Evolutionary conservation across 2,329 filamentous ascomycete species (phyloP), one percentile per base, ranked within the genome.

Genomic region (Huntiella decipiens): DNA sequence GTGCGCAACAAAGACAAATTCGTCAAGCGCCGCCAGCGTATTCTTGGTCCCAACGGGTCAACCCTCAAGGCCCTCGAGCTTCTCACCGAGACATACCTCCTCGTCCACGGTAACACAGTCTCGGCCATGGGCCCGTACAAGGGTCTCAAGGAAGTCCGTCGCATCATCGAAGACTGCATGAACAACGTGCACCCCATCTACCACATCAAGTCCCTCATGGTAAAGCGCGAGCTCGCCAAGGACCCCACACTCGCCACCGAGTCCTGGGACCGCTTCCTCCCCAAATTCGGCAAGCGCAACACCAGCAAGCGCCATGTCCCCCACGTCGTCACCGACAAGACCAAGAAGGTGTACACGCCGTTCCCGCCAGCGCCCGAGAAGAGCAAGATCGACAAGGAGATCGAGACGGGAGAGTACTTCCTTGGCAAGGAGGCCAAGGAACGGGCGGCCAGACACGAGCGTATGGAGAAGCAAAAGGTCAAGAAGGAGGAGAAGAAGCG

Each of bases 361-460:
- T 98, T 98, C 77, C 91, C 91, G 42, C 91, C 91, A 5, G 75
- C 86, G 38, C 86, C 87, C 53, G 88, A 98, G 71, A 94, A 94
- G 82, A 95, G 87, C 75, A 98, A 96, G 75, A 74, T 98, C 55
- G 91, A 98, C 63, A 65, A 86, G 63, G 88, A 98, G 71, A 94
- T 98, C 66, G 91, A 98, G 69, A 87, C 77, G 55, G 88, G 91
- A 64, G 88, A 96, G 66, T 98, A 93, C 66, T 96, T 96, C 63
- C 64, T 98, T 58, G 79, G 79, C 58, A 94, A 94, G 68, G 77
- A 87, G 57, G 87, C 85, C 50, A 94, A 93, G 70, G 84, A 93
- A 57, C 72, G 87, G 51, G 81, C 79, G 46, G 77, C 70, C 40
- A 78, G 82, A 62, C 80, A 88, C 58, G 82, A 84, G 57, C 70